Evolutionary conservation across 371 early-diverging fungal genomes (phyloP).

Genomic region (Capniomyces stellatus): DNA sequence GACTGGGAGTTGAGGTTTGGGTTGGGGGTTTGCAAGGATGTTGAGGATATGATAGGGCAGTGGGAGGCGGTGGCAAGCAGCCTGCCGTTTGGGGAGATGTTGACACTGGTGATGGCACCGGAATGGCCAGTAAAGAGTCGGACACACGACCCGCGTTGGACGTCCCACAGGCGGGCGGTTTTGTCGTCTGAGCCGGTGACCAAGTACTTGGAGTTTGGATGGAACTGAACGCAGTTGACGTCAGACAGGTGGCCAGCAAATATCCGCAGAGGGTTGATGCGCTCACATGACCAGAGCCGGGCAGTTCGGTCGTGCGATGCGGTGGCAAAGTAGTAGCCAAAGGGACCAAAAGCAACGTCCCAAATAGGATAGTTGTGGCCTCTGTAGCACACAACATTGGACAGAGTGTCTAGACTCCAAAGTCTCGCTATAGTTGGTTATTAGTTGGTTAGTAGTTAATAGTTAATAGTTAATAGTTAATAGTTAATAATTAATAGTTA

Average conservation of each 20-base stretch:
- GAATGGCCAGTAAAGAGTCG: slow-evolving; percentile 86
- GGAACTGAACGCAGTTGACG: slow-evolving; percentile 93
- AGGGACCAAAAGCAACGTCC: slow-evolving; percentile 79
- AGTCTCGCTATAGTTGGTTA: slow-evolving; percentile 56
- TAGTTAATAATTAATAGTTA: neutral
- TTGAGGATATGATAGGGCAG: neutral
- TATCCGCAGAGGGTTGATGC: slow-evolving; percentile 86
- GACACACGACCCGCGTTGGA: slow-evolving; percentile 81
- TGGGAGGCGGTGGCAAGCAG: slow-evolving; percentile 66
- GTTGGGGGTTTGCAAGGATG: neutral
- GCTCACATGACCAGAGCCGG: slow-evolving; percentile 92
- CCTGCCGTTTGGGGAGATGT: slow-evolving; percentile 91
- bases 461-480: too few species aligned
- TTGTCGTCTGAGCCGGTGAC: slow-evolving; percentile 90
- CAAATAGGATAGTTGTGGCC: slow-evolving; percentile 98
- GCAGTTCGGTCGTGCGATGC: slow-evolving; percentile 95
- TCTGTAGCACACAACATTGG: slow-evolving; percentile 83
- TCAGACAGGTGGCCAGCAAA: slow-evolving; percentile 97
- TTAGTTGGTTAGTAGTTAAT: too few species aligned
- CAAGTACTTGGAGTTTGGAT: slow-evolving; percentile 96
- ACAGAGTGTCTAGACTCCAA: slow-evolving; percentile 85
- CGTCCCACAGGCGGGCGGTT: slow-evolving; percentile 93
- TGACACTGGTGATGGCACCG: slow-evolving; percentile 69
- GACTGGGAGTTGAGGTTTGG: neutral
- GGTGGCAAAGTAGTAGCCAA: slow-evolving; percentile 93